phyloP scores from a whole-genome alignment of 2,329 filamentous ascomycete genomes.

The Diplodia intermedia region DNA sequence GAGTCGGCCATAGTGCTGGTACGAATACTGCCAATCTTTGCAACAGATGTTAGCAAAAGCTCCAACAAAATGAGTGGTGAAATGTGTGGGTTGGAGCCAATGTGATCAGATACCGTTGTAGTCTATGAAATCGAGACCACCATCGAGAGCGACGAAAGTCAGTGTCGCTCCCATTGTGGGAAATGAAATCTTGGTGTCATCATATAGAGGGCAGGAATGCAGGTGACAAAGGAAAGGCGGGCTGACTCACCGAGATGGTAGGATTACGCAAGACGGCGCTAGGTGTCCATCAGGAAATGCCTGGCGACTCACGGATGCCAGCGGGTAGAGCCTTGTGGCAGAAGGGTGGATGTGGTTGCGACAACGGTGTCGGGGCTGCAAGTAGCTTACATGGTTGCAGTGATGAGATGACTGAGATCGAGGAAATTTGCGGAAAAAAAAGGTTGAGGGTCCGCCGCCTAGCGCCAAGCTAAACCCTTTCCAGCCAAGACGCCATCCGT shows the following conservation, averaged over 20 bases:
- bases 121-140: constrained; percentile 44
- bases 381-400: constrained; percentile 27
- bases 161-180: constrained; percentile 35
- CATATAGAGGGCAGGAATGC: constrained; percentile 19
- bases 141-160: constrained; percentile 43
- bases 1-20: constrained; percentile 17
- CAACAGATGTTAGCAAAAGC: constrained; percentile 12
- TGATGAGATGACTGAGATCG: constrained; percentile 11
- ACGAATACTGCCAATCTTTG: constrained; percentile 3
- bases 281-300: constrained; percentile 1
- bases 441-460: constrained; percentile 8
- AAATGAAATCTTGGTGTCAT: constrained; percentile 34
- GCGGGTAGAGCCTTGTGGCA: constrained; percentile 6
- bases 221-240: constrained; percentile 9
- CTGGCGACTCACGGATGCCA: background rate
- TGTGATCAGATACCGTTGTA: constrained; percentile 50
- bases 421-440: constrained; percentile 31
- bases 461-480: constrained; percentile 9
- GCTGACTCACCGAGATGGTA: constrained; percentile 26
- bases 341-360: constrained; percentile 3
- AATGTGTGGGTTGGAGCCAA: background rate
- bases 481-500: background rate
- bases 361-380: constrained; percentile 14
- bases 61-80: background rate
- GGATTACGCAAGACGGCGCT: background rate